Conservation (phyloP, 2,329 filamentous ascomycete genomes). For the Chaetothyriales sp. region DNA sequence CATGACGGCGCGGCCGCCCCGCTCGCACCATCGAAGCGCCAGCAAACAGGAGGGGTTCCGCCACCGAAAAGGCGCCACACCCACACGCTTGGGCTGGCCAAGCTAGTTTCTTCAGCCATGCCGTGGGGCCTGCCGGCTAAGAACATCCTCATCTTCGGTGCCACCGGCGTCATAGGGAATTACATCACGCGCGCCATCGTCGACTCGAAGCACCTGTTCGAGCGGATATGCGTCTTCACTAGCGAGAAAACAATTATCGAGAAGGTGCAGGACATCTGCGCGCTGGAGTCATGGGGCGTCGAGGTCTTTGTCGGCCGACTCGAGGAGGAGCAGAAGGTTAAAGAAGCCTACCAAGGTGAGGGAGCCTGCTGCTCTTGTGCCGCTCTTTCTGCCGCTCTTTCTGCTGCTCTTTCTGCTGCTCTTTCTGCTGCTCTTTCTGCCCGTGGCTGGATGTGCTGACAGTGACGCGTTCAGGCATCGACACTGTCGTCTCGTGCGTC, state of each 20-base stretch:
- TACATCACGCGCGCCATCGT: constrained; percentile 41
- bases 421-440: neutral
- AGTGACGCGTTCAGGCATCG: constrained; percentile 29
- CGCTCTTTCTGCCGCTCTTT: neutral
- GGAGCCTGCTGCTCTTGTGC: neutral
- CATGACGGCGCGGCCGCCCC: too few relatives aligned
- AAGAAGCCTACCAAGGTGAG: constrained; percentile 41
- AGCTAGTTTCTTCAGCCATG: constrained; percentile 5
- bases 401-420: neutral
- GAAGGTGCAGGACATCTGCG: constrained; percentile 38
- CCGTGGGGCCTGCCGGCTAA: constrained; percentile 14
- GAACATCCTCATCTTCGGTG: constrained; percentile 41
- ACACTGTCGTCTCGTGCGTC: constrained; percentile 53
- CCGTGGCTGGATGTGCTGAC: neutral
- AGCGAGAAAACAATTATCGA: constrained; percentile 37
- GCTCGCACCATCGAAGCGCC: neutral
- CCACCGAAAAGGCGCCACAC: too few relatives aligned
- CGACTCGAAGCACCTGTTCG: constrained; percentile 31
- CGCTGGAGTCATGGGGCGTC: constrained; percentile 34
- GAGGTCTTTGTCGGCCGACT: constrained; percentile 45
- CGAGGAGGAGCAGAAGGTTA: constrained; percentile 38
- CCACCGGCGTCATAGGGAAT: constrained; percentile 39
- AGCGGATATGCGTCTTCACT: constrained; percentile 44
- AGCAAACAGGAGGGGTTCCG: neutral
- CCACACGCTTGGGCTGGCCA: neutral